Base-by-base conservation (phyloP, 2,329 filamentous ascomycete genomes). In the Trichoderma brevicompactum region DNA sequence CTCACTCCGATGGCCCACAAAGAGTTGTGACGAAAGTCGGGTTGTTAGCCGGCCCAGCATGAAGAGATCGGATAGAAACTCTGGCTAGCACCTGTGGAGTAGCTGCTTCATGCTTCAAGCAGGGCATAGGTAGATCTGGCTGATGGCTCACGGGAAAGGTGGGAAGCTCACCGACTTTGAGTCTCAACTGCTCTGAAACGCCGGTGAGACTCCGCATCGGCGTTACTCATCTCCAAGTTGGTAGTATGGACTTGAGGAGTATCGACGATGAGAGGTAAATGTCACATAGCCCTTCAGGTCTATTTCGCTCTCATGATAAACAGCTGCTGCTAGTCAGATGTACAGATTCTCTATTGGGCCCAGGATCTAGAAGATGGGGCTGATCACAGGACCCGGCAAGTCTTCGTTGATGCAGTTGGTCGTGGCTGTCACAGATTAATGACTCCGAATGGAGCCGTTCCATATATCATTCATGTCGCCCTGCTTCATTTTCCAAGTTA, bases 41-140 rank as follows among this genome's bases (percentile, higher is more conserved):
- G 15, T 52, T 62, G 59, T 23, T 62, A 53, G 48, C 59, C 59
- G 59, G 40, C 38, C 17, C 49, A 54, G 32, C 52, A 48, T 23
- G 40, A 62, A 41, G 32, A 34, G 38, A 62, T 52, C 46, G 59
- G 58, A 53, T 53, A 38, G 48, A 34, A 60, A 34, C 43, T 59
- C 43, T 60, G 34, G 19, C 44, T 41, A 34, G 56, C 36, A 36
- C 50, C 23, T 44, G 41, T 23, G 17, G 8, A 54, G 19, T 28
- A 19, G 52, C 23, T 53, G 50, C 34, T 53, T 53, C 50, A 53
- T 34, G 28, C 3, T 54, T n/a, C 19, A 32, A 32, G 15, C 23
- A 50, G 15, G 15, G 48, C 48, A n/a, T 48, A 40, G 34, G 9
- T 48, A 40, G 34, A 38, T 38, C 44, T 49, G 56, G n/a, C 48